A percentile compares a stretch with the other conserved stretches of the same genome.
Evolutionary conservation across 2,329 filamentous ascomycete species (phyloP).

Genomic region (Aureobasidium sp.): DNA sequence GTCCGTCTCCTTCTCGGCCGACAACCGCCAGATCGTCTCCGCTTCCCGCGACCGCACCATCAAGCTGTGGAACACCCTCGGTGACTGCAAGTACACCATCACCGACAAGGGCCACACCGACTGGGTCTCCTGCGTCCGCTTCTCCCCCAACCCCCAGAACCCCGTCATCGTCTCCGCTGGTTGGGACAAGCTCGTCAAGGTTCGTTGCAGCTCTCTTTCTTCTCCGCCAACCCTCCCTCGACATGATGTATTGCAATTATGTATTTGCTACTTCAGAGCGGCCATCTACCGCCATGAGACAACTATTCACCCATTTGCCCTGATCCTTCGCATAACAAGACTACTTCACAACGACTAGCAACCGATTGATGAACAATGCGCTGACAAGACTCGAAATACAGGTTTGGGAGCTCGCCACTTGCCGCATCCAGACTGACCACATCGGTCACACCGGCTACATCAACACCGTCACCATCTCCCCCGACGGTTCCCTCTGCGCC

Average conservation of each 20-base stretch:
- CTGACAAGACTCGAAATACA: constrained; percentile 31
- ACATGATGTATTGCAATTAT: constrained; percentile 91
- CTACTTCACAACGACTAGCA: neutral
- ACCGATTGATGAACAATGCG: constrained; percentile 2
- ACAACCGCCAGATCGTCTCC: constrained; percentile 99
- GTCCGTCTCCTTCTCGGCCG: constrained; percentile 99
- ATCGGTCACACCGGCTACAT: constrained; percentile 99
- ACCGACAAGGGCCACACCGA: constrained; percentile 99
- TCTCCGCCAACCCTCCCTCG: constrained; percentile 21
- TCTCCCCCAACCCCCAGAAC: constrained; percentile 99
- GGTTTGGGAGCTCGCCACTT: constrained; percentile 99
- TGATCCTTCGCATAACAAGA: constrained; percentile 46
- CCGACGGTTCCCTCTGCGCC: constrained; percentile 96
- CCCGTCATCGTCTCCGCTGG: constrained; percentile 97
- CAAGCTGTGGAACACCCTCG: constrained; percentile 99
- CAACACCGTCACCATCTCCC: constrained; percentile 99
- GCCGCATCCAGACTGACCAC: constrained; percentile 99
- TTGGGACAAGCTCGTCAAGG: constrained; percentile 99
- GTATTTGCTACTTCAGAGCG: constrained; percentile 99
- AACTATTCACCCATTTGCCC: constrained; percentile 76
- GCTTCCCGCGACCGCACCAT: constrained; percentile 97
- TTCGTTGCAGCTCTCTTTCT: constrained; percentile 44
- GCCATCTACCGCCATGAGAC: constrained; percentile 79
- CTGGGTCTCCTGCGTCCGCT: constrained; percentile 99
- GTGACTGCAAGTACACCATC: constrained; percentile 99